phyloP scores from a whole-genome alignment of 2,329 filamentous ascomycete species.

The Aspergillus candidus region DNA sequence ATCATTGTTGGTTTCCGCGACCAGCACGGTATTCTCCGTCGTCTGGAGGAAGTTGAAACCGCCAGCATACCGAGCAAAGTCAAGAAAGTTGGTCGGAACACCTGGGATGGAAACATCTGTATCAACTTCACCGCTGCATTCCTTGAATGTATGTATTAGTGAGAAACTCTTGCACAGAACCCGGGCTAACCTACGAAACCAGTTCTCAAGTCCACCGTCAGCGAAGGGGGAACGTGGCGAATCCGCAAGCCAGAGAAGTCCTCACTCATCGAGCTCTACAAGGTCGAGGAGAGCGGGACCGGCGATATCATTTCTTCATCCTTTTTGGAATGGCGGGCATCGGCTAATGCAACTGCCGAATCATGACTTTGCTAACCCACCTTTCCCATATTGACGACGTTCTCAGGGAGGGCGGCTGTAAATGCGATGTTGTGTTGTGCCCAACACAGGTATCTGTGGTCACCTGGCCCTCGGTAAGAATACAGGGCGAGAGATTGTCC shows the following conservation, averaged over 20 bases:
- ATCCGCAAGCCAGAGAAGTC: constrained; percentile 62
- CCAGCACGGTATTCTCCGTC: constrained; percentile 62
- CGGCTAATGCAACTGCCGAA: no score
- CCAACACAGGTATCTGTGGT: no score
- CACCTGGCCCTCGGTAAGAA: no score
- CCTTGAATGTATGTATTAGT: constrained; percentile 59
- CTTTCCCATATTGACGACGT: no score
- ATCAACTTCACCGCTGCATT: constrained; percentile 83
- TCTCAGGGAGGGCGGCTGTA: no score
- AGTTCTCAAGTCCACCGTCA: constrained; percentile 60
- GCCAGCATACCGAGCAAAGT: constrained; percentile 71
- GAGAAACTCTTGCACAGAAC: not conserved
- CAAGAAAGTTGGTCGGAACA: constrained; percentile 56
- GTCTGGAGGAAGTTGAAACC: constrained; percentile 74
- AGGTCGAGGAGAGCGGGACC: constrained; percentile 66
- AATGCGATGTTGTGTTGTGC: no score
- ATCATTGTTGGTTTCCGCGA: constrained; percentile 86
- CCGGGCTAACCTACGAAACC: constrained; percentile 1
- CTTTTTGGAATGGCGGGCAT: constrained; percentile 64
- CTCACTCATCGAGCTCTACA: constrained; percentile 65
- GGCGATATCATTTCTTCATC: constrained; percentile 70
- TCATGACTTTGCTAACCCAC: no score
- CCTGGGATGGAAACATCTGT: constrained; percentile 89
- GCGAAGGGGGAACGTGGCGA: constrained; percentile 69
- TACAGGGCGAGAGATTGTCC: no score